Percentiles rank a stretch among this genome's conserved stretches.
These are phyloP conservation scores for Xylaria castorea DNA, from an alignment of 495 filamentous ascomycete species.

Conservation along the genomic window DNA sequence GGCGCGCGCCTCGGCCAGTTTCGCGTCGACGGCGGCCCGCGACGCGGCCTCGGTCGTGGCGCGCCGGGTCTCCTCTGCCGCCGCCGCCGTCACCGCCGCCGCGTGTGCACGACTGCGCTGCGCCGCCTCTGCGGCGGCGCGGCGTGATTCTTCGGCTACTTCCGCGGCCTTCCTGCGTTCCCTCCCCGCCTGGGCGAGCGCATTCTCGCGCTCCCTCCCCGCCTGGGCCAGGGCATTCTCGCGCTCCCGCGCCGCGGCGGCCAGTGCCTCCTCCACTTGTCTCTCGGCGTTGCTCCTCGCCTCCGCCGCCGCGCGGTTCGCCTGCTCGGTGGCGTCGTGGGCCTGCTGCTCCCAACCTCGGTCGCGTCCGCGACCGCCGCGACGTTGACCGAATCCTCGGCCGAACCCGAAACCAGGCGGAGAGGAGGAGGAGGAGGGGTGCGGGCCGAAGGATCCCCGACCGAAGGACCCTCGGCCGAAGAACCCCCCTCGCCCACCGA, in stretches of 20 bases:
- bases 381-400: background rate
- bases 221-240: background rate
- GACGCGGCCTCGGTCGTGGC: background rate
- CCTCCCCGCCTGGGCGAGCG: background rate
- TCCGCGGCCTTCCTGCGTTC: background rate
- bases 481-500: background rate
- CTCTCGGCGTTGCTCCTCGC: background rate
- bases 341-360: background rate
- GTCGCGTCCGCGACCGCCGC: background rate
- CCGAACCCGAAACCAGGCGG: background rate
- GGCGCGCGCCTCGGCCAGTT: slow-evolving; percentile 38
- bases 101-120: background rate
- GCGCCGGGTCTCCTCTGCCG: background rate
- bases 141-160: background rate
- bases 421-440: no score
- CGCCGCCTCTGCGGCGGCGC: background rate
- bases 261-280: slow-evolving; percentile 10
- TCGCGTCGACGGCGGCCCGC: slow-evolving; percentile 17
- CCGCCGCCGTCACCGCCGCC: background rate
- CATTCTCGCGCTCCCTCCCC: background rate
- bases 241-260: background rate
- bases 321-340: slow-evolving; percentile 2
- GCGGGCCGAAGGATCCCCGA: background rate
- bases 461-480: slow-evolving; percentile 6
- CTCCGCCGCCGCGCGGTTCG: slow-evolving; percentile 1